phyloP scores from a whole-genome alignment of 2,329 filamentous ascomycete genomes.

The Fusarium oligoseptatum region DNA sequence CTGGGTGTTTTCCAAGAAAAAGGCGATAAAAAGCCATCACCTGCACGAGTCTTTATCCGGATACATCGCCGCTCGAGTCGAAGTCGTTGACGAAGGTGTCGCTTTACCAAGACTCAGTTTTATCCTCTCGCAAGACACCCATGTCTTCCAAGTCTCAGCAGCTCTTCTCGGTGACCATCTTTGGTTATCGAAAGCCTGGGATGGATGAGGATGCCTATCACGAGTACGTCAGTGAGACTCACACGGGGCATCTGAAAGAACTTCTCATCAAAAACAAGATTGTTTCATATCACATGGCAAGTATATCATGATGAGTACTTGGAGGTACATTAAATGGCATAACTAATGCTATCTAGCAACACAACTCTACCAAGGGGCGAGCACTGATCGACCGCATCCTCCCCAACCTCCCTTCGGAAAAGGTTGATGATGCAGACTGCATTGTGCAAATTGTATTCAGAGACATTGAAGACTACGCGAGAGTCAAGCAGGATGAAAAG shows the following conservation, averaged over 20 bases:
- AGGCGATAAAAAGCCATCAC: conserved; percentile 22
- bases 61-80: not conserved
- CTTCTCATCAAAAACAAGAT: conserved; percentile 42
- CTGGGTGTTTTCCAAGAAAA: not conserved
- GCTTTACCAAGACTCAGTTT: not conserved
- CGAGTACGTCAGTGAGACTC: conserved; percentile 39
- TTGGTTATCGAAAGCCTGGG: conserved; percentile 39
- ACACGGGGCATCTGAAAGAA: conserved; percentile 36
- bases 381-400: conserved; percentile 14
- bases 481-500: not conserved
- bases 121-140: not conserved
- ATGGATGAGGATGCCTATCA: conserved; percentile 41
- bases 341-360: conserved; percentile 31
- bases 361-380: conserved; percentile 35
- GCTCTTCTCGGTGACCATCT: conserved; percentile 40
- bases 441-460: conserved; percentile 16
- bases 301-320: not conserved
- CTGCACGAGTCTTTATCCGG: not conserved
- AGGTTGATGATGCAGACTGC: conserved; percentile 10
- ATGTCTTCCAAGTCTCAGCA: conserved; percentile 22
- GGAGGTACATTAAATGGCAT: too few relatives aligned
- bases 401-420: not conserved
- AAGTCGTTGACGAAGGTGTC: not conserved
- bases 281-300: conserved; percentile 41
- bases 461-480: conserved; percentile 2